phyloP scores from a whole-genome alignment of 257 asterid species.

The Solanum chiquidenum region DNA sequence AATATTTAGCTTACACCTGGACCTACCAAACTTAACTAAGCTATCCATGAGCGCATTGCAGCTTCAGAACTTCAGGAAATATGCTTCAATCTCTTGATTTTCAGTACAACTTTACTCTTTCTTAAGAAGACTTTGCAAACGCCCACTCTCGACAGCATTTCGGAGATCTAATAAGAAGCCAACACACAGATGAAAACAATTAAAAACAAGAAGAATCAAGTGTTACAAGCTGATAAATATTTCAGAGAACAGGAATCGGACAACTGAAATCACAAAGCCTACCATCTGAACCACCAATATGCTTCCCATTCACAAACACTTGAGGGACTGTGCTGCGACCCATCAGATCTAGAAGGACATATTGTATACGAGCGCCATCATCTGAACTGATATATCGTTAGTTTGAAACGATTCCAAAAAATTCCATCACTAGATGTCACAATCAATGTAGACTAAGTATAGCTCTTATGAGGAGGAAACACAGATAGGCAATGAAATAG shows the following conservation, averaged over 20 bases:
- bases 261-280: constrained; percentile 4
- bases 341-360: constrained; percentile 62
- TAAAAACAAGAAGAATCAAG: not conserved
- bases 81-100: not conserved
- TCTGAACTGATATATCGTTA: constrained; percentile 24
- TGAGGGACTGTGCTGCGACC: constrained; percentile 93
- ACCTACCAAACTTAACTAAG: not conserved
- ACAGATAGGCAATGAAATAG: not conserved
- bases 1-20: not conserved
- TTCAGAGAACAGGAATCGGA: not conserved
- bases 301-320: constrained; percentile 92
- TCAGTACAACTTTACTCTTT: constrained; percentile 7
- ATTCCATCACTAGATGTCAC: not conserved
- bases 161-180: constrained; percentile 24
- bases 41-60: not conserved
- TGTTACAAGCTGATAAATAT: not conserved
- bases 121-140: constrained; percentile 22
- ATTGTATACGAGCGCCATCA: constrained; percentile 74
- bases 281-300: constrained; percentile 95
- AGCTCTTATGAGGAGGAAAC: not conserved
- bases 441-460: not conserved
- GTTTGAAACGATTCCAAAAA: not conserved
- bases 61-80: not conserved
- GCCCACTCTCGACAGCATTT: constrained; percentile 23
- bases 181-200: not conserved